These are phyloP conservation scores for Beauveria varroae DNA, from an alignment of 2,329 filamentous ascomycete species.

Conservation along the genomic window DNA sequence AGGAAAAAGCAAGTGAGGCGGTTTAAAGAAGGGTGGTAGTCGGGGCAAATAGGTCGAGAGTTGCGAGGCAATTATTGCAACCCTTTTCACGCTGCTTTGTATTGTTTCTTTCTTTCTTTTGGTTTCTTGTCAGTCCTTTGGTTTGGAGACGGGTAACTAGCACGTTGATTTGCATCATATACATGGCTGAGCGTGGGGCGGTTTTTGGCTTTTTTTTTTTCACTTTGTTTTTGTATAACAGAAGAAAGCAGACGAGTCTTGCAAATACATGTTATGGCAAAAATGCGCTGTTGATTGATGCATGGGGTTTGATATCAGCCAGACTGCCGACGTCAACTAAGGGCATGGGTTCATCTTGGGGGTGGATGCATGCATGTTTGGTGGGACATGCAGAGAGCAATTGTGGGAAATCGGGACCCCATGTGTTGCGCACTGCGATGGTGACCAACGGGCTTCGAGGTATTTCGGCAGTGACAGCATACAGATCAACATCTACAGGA, in stretches of 20 bases:
- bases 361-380: not conserved
- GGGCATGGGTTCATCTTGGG: not conserved
- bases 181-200: constrained; percentile 3
- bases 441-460: not conserved
- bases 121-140: not conserved
- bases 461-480: too few relatives aligned
- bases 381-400: not conserved
- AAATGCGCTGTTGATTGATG: not conserved
- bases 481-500: too few relatives aligned
- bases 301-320: not conserved
- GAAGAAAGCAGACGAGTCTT: not conserved
- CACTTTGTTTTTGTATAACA: constrained; percentile 6
- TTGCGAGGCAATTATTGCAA: not conserved
- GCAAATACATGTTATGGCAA: not conserved
- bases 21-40: not conserved
- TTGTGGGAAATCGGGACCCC: not conserved
- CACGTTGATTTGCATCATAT: constrained; percentile 1
- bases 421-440: not conserved
- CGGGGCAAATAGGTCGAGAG: not conserved
- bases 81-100: constrained; percentile 1
- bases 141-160: not conserved
- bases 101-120: not conserved
- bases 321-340: not conserved
- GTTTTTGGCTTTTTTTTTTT: constrained; percentile 3
- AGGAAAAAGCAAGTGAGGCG: not conserved